A percentile compares a stretch with the other conserved stretches of the same genome.
These are phyloP conservation scores for Cystofilobasidium ferigula DNA, from an alignment of 768 basidiomycete genomes.

Conservation along the genomic window DNA sequence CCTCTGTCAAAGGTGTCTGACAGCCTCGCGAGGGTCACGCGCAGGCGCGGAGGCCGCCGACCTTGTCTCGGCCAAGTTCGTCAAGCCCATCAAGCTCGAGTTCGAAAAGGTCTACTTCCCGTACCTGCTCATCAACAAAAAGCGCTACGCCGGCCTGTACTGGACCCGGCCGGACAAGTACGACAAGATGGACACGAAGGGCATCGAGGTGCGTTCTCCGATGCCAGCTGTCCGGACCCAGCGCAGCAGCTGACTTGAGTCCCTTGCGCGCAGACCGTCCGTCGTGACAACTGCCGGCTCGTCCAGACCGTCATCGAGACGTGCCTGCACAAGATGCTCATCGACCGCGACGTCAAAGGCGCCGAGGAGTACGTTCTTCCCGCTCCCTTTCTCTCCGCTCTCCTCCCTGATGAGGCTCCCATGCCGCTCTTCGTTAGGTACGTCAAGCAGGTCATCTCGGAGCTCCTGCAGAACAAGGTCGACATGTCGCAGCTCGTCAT, in stretches of 20 bases:
- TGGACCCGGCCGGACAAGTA: slow-evolving; percentile 93
- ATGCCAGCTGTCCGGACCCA: too few relatives aligned
- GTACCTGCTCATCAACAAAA: slow-evolving; percentile 94
- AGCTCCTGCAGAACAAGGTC: slow-evolving; percentile 87
- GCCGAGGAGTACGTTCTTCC: slow-evolving; percentile 69
- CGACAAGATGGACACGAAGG: slow-evolving; percentile 99
- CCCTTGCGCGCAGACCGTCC: slow-evolving; percentile 60
- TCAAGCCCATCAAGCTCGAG: slow-evolving; percentile 94
- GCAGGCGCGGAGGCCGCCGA: slow-evolving; percentile 84
- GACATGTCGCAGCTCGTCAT: slow-evolving; percentile 99
- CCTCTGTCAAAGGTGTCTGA: not conserved
- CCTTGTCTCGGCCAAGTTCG: slow-evolving; percentile 77
- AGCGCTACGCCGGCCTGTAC: slow-evolving; percentile 94
- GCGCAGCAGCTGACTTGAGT: not conserved
- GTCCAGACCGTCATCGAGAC: slow-evolving; percentile 98
- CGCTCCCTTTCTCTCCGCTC: not conserved
- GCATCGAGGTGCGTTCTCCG: slow-evolving; percentile 66
- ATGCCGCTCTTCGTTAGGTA: too few relatives aligned
- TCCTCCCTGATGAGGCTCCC: too few relatives aligned
- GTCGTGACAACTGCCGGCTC: slow-evolving; percentile 95
- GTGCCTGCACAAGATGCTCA: slow-evolving; percentile 93
- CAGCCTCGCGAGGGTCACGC: slow-evolving; percentile 5
- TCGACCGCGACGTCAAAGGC: slow-evolving; percentile 83
- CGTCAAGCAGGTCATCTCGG: slow-evolving; percentile 82
- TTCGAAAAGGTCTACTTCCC: slow-evolving; percentile 99